Base-by-base conservation (phyloP, 2,329 filamentous ascomycete genomes). In the Cercospora janseana region DNA sequence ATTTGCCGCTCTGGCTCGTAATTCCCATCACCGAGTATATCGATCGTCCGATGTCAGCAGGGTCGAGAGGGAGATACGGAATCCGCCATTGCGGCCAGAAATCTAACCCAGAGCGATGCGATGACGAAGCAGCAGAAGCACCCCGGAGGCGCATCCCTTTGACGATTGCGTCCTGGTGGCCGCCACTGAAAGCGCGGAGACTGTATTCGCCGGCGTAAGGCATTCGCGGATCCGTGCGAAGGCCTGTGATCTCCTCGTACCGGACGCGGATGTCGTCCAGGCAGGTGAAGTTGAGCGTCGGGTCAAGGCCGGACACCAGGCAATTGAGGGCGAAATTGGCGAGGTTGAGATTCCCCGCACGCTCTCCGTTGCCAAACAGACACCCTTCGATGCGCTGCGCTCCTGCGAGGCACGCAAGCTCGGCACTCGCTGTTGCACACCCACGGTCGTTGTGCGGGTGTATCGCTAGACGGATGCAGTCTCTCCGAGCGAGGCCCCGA, bases 371-470 rank as follows among this genome's bases (percentile, higher is more conserved):
- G 44, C 91, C 90, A 66, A 96, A 94, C 28, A 96, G 77, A 58
- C 89, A 95, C 35, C 92, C 92, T 71, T 97, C 91, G 9, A 97
- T 92, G 66, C 93, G 78, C 71, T 96, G 88, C 27, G 90, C 93
- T 46, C 92, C 93, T n/a, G 90, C 93, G 90, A 97, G 95, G 70
- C 96, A 91, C 4, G 87, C 92, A 62, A 97, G 72, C 68, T 97
- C 92, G 6, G 92, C 87, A 0, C 91, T 90, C 0, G 92, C 92
- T 12, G 93, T 82, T 3, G 88, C 89, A 62, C 87, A 93, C 13
- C 92, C 92, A 55, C 93, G 80, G 69, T 97, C 92, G 66, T 97
- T 97, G 73, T 98, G 92, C 6, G 88, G 87, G 69, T 97, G 92
- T 46, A 97, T 79, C 54, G 87, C 94, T 12, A 97, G 86, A 63